These are phyloP conservation scores for Lithospermum erythrorhizon DNA, from an alignment of 257 asterid species.

Conservation along the genomic window DNA sequence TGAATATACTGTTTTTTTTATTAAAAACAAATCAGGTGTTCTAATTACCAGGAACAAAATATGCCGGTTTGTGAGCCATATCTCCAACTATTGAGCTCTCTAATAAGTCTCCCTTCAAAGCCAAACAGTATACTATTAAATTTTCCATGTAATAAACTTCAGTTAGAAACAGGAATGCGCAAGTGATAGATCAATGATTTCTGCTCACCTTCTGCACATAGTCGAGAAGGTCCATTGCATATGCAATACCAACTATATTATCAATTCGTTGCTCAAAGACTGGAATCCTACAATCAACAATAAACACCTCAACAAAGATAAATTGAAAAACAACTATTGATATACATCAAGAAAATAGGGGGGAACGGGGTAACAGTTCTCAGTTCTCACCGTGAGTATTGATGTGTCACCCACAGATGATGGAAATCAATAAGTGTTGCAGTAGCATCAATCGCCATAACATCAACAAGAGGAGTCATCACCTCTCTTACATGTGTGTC, in stretches of 20 bases:
- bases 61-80: slow-evolving; percentile 96
- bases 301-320: slow-evolving; percentile 4
- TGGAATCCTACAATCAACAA: slow-evolving; percentile 61
- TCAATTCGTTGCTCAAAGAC: slow-evolving; percentile 97
- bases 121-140: slow-evolving; percentile 32
- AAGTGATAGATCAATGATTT: background rate
- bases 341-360: background rate
- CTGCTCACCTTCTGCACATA: slow-evolving; percentile 71
- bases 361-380: background rate
- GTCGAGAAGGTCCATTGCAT: slow-evolving; percentile 98
- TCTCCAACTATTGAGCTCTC: slow-evolving; percentile 83
- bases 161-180: background rate
- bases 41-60: slow-evolving; percentile 90
- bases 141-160: background rate
- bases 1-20: background rate
- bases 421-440: slow-evolving; percentile 92
- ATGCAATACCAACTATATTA: slow-evolving; percentile 95
- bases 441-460: slow-evolving; percentile 87
- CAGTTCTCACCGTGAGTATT: slow-evolving; percentile 72
- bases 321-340: background rate
- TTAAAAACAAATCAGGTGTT: slow-evolving; percentile 3
- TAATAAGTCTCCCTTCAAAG: slow-evolving; percentile 91
- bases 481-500: slow-evolving; percentile 98
- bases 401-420: slow-evolving; percentile 90
- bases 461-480: slow-evolving; percentile 98